These are phyloP conservation scores for Penicillium desertorum DNA, from an alignment of 495 filamentous ascomycete species.

Conservation along the genomic window DNA sequence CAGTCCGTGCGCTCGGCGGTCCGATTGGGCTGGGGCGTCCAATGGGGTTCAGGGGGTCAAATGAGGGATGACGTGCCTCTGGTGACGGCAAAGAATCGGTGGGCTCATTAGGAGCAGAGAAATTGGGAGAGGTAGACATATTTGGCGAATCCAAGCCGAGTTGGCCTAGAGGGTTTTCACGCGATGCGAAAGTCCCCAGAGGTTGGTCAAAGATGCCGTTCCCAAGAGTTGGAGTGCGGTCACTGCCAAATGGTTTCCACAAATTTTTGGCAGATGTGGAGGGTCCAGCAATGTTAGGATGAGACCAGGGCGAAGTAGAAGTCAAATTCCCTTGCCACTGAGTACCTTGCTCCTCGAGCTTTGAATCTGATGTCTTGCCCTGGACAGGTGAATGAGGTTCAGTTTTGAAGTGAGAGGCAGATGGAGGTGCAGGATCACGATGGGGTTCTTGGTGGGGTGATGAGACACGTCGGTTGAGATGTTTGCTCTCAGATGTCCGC, in stretches of 20 bases:
- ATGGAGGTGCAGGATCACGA: slow-evolving; percentile 28
- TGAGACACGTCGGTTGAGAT: slow-evolving; percentile 31
- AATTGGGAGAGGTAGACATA: slow-evolving; percentile 35
- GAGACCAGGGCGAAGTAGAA: slow-evolving; percentile 41
- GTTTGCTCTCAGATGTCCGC: slow-evolving; percentile 36
- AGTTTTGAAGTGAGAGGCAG: slow-evolving; percentile 27
- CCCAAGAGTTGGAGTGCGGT: slow-evolving; percentile 66
- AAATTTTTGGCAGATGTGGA: slow-evolving; percentile 57
- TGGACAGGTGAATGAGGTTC: slow-evolving; percentile 22
- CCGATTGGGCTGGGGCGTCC: slow-evolving; percentile 53
- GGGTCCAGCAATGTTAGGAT: slow-evolving; percentile 33
- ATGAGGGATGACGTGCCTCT: slow-evolving; percentile 37
- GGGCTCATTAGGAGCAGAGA: slow-evolving; percentile 38
- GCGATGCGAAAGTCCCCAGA: slow-evolving; percentile 49
- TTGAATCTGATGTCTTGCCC: slow-evolving; percentile 25
- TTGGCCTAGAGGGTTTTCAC: slow-evolving; percentile 42
- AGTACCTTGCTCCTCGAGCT: slow-evolving; percentile 35
- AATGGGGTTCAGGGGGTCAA: slow-evolving; percentile 41
- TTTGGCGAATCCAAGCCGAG: slow-evolving; percentile 41
- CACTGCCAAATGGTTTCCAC: slow-evolving; percentile 72
- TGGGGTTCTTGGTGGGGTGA: slow-evolving; percentile 40
- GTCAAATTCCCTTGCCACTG: slow-evolving; percentile 44
- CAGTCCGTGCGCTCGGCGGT: slow-evolving; percentile 45
- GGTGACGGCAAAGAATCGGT: slow-evolving; percentile 38
- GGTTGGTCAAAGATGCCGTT: slow-evolving; percentile 76